phyloP scores from a whole-genome alignment of 2,329 filamentous ascomycete species.

The Aspergillus texensis region DNA sequence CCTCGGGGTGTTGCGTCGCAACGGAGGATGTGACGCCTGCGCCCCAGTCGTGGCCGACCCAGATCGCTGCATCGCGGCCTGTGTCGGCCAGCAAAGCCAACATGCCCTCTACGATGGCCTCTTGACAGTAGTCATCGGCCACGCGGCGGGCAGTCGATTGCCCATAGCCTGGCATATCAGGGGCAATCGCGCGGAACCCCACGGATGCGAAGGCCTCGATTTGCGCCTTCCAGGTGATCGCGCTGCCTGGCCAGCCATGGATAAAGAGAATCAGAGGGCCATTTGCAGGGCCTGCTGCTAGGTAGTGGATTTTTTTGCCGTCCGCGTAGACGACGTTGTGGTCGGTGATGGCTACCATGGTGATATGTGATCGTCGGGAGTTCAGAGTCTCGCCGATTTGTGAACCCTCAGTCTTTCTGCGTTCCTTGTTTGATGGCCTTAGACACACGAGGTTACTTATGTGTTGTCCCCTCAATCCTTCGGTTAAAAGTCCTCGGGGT shows the following conservation, averaged over 20 bases:
- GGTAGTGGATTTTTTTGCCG: conserved; percentile 17
- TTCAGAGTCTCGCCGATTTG: neutral
- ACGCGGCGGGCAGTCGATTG: conserved; percentile 18
- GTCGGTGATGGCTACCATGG: conserved; percentile 4
- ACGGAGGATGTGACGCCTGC: conserved; percentile 11
- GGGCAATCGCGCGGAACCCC: conserved; percentile 18
- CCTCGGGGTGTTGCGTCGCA: conserved; percentile 8
- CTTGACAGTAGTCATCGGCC: conserved; percentile 17
- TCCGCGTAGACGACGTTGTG: conserved; percentile 11
- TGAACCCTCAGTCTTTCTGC: neutral
- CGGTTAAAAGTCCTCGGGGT: no score
- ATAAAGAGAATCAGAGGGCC: conserved; percentile 31
- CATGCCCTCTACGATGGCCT: conserved; percentile 18
- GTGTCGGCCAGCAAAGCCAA: conserved; percentile 18
- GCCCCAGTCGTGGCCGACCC: conserved; percentile 26
- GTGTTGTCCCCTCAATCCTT: neutral
- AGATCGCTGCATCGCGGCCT: conserved; percentile 24
- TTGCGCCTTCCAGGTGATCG: conserved; percentile 20
- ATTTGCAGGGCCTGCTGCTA: conserved; percentile 14
- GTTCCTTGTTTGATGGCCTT: neutral
- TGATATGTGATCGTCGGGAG: neutral
- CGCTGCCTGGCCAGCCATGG: conserved; percentile 44
- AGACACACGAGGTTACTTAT: neutral
- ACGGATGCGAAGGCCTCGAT: conserved; percentile 17
- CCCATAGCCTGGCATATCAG: conserved; percentile 20